Evolutionary conservation across 1,284 basidiomycete species (phyloP).

Genomic region (Malassezia caprae): DNA sequence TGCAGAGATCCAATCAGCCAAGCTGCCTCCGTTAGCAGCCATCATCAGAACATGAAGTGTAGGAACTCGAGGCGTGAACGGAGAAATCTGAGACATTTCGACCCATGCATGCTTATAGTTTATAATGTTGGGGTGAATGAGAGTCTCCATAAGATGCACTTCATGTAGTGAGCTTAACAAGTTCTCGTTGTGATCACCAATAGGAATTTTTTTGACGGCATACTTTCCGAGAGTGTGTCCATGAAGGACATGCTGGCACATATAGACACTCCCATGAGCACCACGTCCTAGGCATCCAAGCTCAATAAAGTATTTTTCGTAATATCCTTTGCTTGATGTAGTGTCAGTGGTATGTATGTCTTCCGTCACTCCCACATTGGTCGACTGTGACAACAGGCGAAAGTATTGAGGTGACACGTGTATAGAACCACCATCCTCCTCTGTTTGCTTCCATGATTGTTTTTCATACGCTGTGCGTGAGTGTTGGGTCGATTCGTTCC

Average conservation of each 20-base stretch:
- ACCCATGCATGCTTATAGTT: constrained; percentile 90
- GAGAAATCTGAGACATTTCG: constrained; percentile 51
- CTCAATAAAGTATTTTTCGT: constrained; percentile 70
- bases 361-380: not conserved
- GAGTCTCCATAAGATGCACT: constrained; percentile 70
- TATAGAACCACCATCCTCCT: constrained; percentile 13
- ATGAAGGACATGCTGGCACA: constrained; percentile 73
- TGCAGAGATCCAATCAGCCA: constrained; percentile 40
- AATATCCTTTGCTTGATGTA: constrained; percentile 50
- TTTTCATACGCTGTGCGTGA: not conserved
- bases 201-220: constrained; percentile 88
- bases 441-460: not conserved
- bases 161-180: constrained; percentile 46
- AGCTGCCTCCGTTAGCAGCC: constrained; percentile 44
- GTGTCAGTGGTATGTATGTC: not conserved
- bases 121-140: constrained; percentile 82
- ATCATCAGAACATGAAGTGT: constrained; percentile 45
- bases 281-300: constrained; percentile 79
- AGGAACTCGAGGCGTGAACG: constrained; percentile 36
- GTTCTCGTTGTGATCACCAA: constrained; percentile 57
- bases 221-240: constrained; percentile 62
- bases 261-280: constrained; percentile 75
- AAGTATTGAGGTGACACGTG: constrained; percentile 36
- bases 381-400: constrained; percentile 26
- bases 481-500: not conserved